Percentiles rank a stretch among this genome's conserved stretches.
phyloP scores from a whole-genome alignment of 2,329 filamentous ascomycete species.

The Verticillium albo-atrum region DNA sequence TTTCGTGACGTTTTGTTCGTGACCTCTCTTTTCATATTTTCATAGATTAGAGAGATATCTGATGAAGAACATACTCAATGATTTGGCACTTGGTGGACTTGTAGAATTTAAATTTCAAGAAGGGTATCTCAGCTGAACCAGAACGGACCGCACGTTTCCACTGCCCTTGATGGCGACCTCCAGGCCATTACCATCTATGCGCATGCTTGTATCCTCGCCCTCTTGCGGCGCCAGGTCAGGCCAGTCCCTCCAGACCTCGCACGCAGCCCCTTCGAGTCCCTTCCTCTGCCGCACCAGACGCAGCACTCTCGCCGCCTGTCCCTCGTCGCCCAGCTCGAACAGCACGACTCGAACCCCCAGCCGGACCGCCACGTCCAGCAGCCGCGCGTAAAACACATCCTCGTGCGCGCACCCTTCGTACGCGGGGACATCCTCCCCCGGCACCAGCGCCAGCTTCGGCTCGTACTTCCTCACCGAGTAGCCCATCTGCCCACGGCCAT shows the following conservation, averaged over 20 bases:
- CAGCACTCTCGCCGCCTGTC: conserved; percentile 63
- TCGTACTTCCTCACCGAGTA: conserved; percentile 82
- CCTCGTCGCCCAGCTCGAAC: conserved; percentile 67
- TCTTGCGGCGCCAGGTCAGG: conserved; percentile 37
- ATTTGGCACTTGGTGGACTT: too few species aligned
- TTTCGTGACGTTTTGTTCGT: background rate
- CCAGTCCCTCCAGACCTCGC: conserved; percentile 72
- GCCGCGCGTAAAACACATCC: conserved; percentile 62
- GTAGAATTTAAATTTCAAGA: too few species aligned
- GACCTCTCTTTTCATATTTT: too few species aligned
- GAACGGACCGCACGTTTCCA: conserved; percentile 43
- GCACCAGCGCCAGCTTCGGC: conserved; percentile 74
- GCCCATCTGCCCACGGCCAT: conserved; percentile 36
- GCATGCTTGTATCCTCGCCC: conserved; percentile 17
- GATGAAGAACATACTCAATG: too few species aligned
- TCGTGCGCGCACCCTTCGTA: conserved; percentile 30
- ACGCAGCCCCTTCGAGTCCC: conserved; percentile 22
- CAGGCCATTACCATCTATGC: conserved; percentile 11
- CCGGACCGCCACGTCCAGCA: conserved; percentile 51
- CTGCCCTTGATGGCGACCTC: conserved; percentile 37
- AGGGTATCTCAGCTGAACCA: conserved; percentile 10
- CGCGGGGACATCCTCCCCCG: conserved; percentile 22
- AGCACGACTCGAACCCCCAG: conserved; percentile 52
- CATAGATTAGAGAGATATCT: too few species aligned
- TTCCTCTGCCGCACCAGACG: conserved; percentile 33